These are phyloP conservation scores for Pueraria montana DNA, from an alignment of 306 rosid species.

Conservation along the genomic window DNA sequence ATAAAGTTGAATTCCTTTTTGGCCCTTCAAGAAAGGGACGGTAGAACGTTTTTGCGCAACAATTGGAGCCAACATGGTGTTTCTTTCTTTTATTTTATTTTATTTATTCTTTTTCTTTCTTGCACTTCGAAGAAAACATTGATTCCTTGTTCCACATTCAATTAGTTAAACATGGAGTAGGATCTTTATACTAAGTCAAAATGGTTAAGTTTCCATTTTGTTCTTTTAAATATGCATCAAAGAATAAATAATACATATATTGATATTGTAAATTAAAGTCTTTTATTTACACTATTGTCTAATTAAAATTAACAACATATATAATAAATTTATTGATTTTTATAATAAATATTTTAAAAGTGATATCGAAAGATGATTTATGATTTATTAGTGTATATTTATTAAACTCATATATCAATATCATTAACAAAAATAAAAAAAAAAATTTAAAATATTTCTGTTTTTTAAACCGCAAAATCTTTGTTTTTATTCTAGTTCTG, in stretches of 20 bases:
- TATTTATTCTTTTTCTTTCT: not conserved
- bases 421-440: not conserved
- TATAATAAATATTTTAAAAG: not conserved
- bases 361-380: too few relatives aligned
- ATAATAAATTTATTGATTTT: not conserved
- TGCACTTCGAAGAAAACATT: conserved; percentile 9
- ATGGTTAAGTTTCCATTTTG: not conserved
- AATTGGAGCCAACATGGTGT: conserved; percentile 38
- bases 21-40: conserved; percentile 48
- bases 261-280: not conserved
- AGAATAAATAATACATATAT: not conserved
- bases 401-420: not conserved
- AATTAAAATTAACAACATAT: not conserved
- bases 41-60: conserved; percentile 52
- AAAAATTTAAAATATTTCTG: too few relatives aligned
- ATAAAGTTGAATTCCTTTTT: conserved; percentile 61
- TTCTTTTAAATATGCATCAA: not conserved
- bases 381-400: not conserved
- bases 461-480: not conserved
- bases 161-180: too few relatives aligned
- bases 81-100: not conserved
- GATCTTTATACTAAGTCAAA: not conserved
- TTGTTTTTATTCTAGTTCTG: conserved; percentile 15
- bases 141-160: not conserved
- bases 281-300: not conserved